Conservation (phyloP, 225 moss, liverwort and hornwort genomes). For the Pleurozium schreberi region DNA sequence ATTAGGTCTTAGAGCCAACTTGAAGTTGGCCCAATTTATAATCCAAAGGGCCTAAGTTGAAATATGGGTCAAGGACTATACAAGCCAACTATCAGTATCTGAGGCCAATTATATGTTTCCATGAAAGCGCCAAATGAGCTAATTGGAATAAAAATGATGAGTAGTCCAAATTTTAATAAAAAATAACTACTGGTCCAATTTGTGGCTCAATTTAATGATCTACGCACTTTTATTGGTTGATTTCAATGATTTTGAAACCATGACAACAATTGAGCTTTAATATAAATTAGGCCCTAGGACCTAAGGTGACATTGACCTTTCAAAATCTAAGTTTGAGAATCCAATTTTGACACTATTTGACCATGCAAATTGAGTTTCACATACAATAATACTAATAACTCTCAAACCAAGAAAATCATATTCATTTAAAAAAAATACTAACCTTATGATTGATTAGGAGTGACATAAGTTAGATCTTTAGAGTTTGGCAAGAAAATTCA, state of each 20-base stretch:
- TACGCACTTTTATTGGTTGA: too few relatives aligned
- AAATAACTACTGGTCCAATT: too few relatives aligned
- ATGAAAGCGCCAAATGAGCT: too few relatives aligned
- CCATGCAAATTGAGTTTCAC: too few relatives aligned
- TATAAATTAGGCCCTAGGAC: rapidly evolving
- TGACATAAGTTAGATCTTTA: background rate
- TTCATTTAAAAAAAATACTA: background rate
- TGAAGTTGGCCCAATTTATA: background rate
- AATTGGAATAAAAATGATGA: too few relatives aligned
- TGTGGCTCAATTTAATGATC: rapidly evolving
- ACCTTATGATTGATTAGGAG: background rate
- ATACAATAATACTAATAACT: background rate
- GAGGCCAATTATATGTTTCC: rapidly evolving
- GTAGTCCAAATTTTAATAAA: too few relatives aligned
- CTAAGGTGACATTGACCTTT: rapidly evolving
- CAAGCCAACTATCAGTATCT: rapidly evolving
- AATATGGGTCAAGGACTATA: background rate
- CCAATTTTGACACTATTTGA: too few relatives aligned
- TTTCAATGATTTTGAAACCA: rapidly evolving
- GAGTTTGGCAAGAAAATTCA: background rate
- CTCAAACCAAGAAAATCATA: background rate
- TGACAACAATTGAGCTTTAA: rapidly evolving
- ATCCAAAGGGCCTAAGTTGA: background rate
- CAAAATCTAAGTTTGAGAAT: too few relatives aligned
- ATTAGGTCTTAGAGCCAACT: background rate